Evolutionary conservation across 495 filamentous ascomycete genomes (phyloP), one percentile per base, ranked within the genome.

Genomic region (Bombardia bombarda): DNA sequence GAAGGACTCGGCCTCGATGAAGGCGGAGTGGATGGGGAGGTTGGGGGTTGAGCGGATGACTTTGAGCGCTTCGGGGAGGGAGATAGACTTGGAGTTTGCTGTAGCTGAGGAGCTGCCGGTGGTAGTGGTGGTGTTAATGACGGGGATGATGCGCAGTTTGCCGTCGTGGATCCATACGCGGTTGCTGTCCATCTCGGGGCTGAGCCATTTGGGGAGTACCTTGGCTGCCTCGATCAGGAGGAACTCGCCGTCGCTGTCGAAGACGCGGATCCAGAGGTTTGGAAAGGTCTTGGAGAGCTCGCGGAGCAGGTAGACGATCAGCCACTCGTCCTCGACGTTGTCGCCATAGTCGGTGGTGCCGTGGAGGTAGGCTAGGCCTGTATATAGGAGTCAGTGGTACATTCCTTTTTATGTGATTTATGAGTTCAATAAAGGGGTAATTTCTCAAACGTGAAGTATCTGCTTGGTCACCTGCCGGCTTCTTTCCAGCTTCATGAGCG

Each of bases 291-390:
- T 83, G 55, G 80, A 90, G 45, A 96, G 63, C 54, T 88, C 83
- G 26, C 84, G 79, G n/a, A 98, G 74, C 9, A 97, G 61, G 61
- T 90, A 95, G 20, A 96, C 88, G 40, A 96, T 80, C 2, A 96
- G 75, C 92, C 92, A 98, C 67, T 97, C 93, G 56, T 98, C 92
- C 54, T 95, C 92, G 7, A 96, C 80, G 3, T 87, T 88, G 62
- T 98, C 92, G 6, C 90, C 90, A 49, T 84, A 96, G 54, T 88
- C 83, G 5, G 87, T 92, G 33, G 69, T 66, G 8, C 89, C 89
- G 38, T 74, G 71, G 14, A 94, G 69, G 63, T 68, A 73, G 20
- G 67, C 52, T 18, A 72, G 51, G 1, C 66, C 70, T 60, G 46
- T 23, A n/a, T 7, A 6, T 8, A 20, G 19, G 10, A n/a, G n/a